Evolutionary conservation across 1,139 yeast genomes (phyloP).

Genomic region (Hemisphaericaspora lyxosophila): DNA sequence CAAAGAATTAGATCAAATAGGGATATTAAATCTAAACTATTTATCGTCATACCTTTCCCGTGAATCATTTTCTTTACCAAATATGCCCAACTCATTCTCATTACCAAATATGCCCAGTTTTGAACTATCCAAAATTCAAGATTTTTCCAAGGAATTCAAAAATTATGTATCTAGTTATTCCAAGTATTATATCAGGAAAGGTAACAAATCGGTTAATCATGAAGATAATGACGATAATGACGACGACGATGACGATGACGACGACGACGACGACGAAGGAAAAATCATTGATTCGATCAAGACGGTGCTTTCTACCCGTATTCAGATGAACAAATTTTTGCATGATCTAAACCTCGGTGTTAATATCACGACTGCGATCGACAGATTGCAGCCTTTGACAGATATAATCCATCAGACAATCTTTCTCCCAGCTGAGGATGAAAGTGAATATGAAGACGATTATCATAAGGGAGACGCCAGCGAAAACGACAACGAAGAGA

Average conservation of each 20-base stretch:
- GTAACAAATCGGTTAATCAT: conserved; percentile 21
- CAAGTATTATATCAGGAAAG: conserved; percentile 9
- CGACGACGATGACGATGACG: conserved; percentile 29
- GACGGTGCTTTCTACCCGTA: conserved; percentile 41
- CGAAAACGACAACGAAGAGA: conserved; percentile 15
- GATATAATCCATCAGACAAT: conserved; percentile 50
- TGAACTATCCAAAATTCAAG: conserved; percentile 25
- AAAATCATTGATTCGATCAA: conserved; percentile 32
- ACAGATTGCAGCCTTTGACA: conserved; percentile 56
- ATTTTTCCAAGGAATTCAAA: conserved; percentile 31
- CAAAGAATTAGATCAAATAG: conserved; percentile 47
- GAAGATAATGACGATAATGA: conserved; percentile 25
- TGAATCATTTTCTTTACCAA: conserved; percentile 6
- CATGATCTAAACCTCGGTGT: conserved; percentile 53
- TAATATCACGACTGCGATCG: conserved; percentile 53
- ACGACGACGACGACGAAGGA: conserved; percentile 24
- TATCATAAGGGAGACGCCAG: conserved; percentile 19
- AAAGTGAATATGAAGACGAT: conserved; percentile 27
- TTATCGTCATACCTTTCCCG: conserved; percentile 10
- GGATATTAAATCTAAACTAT: conserved; percentile 30
- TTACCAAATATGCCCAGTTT: conserved; percentile 24
- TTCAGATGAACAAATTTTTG: conserved; percentile 51
- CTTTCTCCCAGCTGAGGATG: conserved; percentile 51
- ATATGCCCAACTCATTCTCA: conserved; percentile 19
- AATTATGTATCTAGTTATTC: conserved; percentile 30